Conservation (phyloP, 2,329 filamentous ascomycete genomes). For the Botrytis byssoidea region DNA sequence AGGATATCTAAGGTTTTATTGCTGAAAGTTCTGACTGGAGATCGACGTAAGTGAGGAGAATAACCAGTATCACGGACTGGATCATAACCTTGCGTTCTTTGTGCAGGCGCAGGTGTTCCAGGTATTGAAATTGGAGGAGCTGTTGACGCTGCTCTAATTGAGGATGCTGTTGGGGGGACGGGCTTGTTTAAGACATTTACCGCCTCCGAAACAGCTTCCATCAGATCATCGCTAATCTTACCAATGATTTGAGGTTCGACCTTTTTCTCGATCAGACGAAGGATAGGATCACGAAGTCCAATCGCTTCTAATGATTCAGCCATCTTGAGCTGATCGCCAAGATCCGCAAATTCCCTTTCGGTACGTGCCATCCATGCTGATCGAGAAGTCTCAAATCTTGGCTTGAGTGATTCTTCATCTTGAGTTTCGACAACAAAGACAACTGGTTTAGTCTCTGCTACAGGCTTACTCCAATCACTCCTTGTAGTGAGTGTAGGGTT, state of each 20-base stretch:
- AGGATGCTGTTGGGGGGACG: conserved; percentile 9
- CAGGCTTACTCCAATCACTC: conserved; percentile 21
- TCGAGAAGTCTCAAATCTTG: conserved; percentile 25
- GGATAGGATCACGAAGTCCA: conserved; percentile 18
- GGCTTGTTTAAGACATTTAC: not conserved
- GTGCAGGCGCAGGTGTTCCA: conserved; percentile 20
- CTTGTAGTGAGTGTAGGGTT: conserved; percentile 28
- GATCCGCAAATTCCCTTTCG: conserved; percentile 19
- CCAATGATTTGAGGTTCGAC: conserved; percentile 2
- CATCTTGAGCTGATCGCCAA: conserved; percentile 19
- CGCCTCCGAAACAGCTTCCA: conserved; percentile 9
- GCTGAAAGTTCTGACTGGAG: conserved; percentile 6
- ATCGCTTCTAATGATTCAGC: conserved; percentile 18
- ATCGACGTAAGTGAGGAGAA: conserved; percentile 17
- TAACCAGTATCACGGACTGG: conserved; percentile 29
- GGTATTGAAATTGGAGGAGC: conserved; percentile 16
- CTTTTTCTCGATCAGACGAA: conserved; percentile 7
- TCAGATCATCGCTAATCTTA: conserved; percentile 13
- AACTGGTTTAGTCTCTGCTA: conserved; percentile 18
- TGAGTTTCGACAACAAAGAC: conserved; percentile 15
- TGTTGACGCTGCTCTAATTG: conserved; percentile 12
- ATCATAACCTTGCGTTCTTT: conserved; percentile 28
- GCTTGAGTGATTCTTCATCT: conserved; percentile 14
- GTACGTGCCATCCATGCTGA: conserved; percentile 26
- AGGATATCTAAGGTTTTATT: conserved; percentile 11